Base-by-base conservation (phyloP, 805 yeast genomes). In the Scheffersomyces amazonensis region DNA sequence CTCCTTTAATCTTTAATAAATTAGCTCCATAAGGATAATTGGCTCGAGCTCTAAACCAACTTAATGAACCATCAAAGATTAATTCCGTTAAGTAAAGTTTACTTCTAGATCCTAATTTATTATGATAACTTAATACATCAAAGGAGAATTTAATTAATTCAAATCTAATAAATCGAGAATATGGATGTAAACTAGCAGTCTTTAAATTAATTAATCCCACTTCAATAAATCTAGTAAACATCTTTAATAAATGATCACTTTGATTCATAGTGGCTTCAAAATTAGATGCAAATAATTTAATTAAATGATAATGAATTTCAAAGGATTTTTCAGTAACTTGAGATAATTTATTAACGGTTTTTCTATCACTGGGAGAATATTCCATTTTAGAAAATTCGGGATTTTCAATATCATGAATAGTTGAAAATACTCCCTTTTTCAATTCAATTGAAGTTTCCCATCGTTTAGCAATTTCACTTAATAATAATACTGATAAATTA, bases 11-110 rank as follows among this genome's bases (percentile, higher is more conserved):
- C 54, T 80, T 80, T 44, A 87, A 60, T 31, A 76, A 71, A 54
- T 91, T 88, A 9, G 88, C 83, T 3, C 99, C 98, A 64, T 74
- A 89, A 12, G 98, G 96, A 66, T 83, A 83, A 3, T 73, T 66
- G 1, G 78, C 69, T 16, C 76, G 69, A 32, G 66, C 71, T 17
- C 69, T 70, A 55, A 88, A 93, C 96, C 98, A 90, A 1, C 83
- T 72, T 31, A 93, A 69, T 0, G 83, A 75, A 13, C 87, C 88
- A 39, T 76, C 79, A 17, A 85, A 56, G 12, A 89, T 73, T 3
- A 75, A 60, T 25, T 64, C 64, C 1, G 76, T 74, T 47, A 89
- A 60, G 2, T 58, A 50, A 2, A 59, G 42, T 16, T 68, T 64
- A 41, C 72, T 69, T 44, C 73, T 66, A 1, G 82, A 69, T 3